Evolutionary conservation across 1,284 basidiomycete species (phyloP), one percentile per base, ranked within the genome.

Genomic region (Phenoliferia sp.): DNA sequence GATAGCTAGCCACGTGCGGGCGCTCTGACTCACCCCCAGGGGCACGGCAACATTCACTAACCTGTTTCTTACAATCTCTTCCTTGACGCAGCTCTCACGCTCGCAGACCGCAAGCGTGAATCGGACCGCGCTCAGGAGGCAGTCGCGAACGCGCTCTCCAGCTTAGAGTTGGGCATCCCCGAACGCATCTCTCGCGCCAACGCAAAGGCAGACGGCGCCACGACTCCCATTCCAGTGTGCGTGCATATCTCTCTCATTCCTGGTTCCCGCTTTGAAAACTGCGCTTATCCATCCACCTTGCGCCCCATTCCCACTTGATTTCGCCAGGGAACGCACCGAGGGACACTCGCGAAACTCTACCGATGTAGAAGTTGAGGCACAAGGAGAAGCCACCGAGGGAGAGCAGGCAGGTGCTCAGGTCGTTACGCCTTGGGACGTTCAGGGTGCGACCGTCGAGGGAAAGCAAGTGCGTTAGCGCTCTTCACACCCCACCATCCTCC

Each of bases 351-450:
- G 48, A 19, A 5, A 19, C 9, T 19, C 22, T 19, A 7, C 48
- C 48, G 48, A 44, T 44, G 39, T 15, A 5, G 54, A 9, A 10
- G 28, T 9, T 31, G 4, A n/a, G n/a, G n/a, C n/a, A n/a, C n/a
- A n/a, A n/a, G n/a, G n/a, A n/a, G n/a, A n/a, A n/a, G 28, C 22
- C 48, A 48, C 31, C 48, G 54, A 31, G 29, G 66, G 56, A 0
- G 65, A 62, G 9, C 56, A 59, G 55, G 62, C 57, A 32, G 78
- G 76, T 6, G 74, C 88, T 57, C 95, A 99, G 80, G 85, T 92
- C 67, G 89, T 99, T 61, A 99, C 95, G 0, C 96, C 96, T 28
- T 99, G 96, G 90, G 94, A 98, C 73, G 96, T 99, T 7, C 90
- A 96, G 76, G 96, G 95, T 57, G 90, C 88, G 58, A 89, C 95